Evolutionary conservation across 306 rosid species (phyloP).

Genomic region (Malus asiatica): DNA sequence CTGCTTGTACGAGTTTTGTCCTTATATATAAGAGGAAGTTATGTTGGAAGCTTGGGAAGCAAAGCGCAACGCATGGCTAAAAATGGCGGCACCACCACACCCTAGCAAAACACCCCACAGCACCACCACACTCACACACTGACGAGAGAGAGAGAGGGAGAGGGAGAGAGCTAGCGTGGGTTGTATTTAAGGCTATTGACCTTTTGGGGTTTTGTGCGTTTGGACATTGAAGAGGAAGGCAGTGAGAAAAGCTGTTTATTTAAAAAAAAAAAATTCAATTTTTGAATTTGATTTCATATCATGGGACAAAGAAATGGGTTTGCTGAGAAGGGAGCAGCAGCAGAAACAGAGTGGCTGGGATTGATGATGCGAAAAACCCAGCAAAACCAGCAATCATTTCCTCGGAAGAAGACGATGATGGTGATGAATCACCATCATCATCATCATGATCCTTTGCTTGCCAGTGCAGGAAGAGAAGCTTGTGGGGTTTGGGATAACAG

Average conservation of each 20-base stretch:
- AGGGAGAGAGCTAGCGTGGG: conserved; percentile 14
- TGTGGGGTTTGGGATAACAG: neutral
- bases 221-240: neutral
- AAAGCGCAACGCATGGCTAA: conserved; percentile 19
- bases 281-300: neutral
- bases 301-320: conserved; percentile 26
- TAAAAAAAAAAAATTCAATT: neutral
- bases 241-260: neutral
- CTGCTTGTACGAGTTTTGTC: conserved; percentile 16
- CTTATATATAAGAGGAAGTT: conserved; percentile 15
- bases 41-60: conserved; percentile 32
- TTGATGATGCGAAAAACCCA: conserved; percentile 22
- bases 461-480: conserved; percentile 7
- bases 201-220: neutral
- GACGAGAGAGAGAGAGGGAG: neutral
- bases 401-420: conserved; percentile 14
- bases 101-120: conserved; percentile 4
- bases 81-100: conserved; percentile 27
- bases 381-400: conserved; percentile 8
- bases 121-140: neutral
- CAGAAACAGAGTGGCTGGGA: conserved; percentile 21
- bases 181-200: conserved; percentile 4
- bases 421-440: conserved; percentile 7
- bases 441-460: conserved; percentile 7
- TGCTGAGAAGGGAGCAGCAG: conserved; percentile 26